Evolutionary conservation across 805 yeast genomes (phyloP).

Genomic region (Cephaloascus albidus): DNA sequence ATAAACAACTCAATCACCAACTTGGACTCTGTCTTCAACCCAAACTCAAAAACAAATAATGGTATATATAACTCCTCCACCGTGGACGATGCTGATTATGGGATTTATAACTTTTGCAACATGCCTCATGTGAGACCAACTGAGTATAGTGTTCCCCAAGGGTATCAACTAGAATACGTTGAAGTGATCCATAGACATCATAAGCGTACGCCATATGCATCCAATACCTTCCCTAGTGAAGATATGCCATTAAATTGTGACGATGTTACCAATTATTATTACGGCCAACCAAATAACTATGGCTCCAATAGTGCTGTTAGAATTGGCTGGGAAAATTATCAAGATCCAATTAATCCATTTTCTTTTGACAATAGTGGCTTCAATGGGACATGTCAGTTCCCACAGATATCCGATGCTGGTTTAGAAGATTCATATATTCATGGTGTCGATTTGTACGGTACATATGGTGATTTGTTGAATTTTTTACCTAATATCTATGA

Average conservation of each 20-base stretch:
- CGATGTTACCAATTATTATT: conserved; percentile 16
- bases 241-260: conserved; percentile 15
- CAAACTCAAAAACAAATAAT: conserved; percentile 13
- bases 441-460: conserved; percentile 24
- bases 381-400: conserved; percentile 25
- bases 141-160: conserved; percentile 13
- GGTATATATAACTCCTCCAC: conserved; percentile 13
- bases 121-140: conserved; percentile 33
- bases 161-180: conserved; percentile 21
- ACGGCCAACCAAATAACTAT: conserved; percentile 8
- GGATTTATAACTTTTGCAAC: conserved; percentile 30
- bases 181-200: conserved; percentile 35
- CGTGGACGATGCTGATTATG: conserved; percentile 15
- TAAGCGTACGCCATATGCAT: conserved; percentile 28
- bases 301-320: conserved; percentile 2
- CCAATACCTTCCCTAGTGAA: conserved; percentile 23
- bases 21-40: conserved; percentile 10
- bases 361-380: conserved; percentile 9
- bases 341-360: conserved; percentile 17
- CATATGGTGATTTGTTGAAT: conserved; percentile 22
- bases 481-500: conserved; percentile 24
- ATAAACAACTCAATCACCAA: conserved; percentile 6
- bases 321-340: conserved; percentile 12
- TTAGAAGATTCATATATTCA: conserved; percentile 26
- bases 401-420: conserved; percentile 30